Evolutionary conservation across 768 basidiomycete genomes (phyloP).

Genomic region (Rhodotorula graminis): DNA sequence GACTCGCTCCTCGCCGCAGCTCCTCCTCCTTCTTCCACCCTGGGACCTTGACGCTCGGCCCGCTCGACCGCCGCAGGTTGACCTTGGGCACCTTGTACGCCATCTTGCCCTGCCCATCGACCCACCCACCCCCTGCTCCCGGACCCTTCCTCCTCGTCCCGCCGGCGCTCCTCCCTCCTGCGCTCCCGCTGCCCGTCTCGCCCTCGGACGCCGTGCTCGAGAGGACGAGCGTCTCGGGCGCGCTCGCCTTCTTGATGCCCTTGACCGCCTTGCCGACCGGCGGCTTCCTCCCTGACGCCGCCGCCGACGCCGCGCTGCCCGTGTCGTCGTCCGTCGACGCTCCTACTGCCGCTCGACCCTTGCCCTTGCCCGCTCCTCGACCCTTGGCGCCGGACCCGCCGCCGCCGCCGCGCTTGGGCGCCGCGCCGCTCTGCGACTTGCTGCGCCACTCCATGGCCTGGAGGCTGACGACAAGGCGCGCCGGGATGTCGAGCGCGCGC

Average conservation of each 20-base stretch:
- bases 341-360: constrained; percentile 25
- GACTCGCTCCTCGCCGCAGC: constrained; percentile 14
- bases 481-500: constrained; percentile 76
- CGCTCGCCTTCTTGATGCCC: not conserved
- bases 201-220: constrained; percentile 6
- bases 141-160: not conserved
- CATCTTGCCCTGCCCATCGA: constrained; percentile 28
- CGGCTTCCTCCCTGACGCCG: not conserved
- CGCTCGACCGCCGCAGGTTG: constrained; percentile 12
- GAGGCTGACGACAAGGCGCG: constrained; percentile 79
- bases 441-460: constrained; percentile 88
- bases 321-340: not conserved
- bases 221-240: constrained; percentile 20
- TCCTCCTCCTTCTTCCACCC: constrained; percentile 27
- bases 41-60: not conserved
- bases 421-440: constrained; percentile 41
- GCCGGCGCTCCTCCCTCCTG: too few species aligned
- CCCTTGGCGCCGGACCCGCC: constrained; percentile 17
- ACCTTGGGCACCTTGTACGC: constrained; percentile 26
- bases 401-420: constrained; percentile 42
- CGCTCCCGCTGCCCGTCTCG: not conserved
- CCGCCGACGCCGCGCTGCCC: not conserved
- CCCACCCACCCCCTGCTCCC: not conserved
- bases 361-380: constrained; percentile 22
- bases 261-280: not conserved